Evolutionary conservation across 2,329 filamentous ascomycete genomes (phyloP), one percentile per base, ranked within the genome.

Genomic region (Epichloe gansuensis): DNA sequence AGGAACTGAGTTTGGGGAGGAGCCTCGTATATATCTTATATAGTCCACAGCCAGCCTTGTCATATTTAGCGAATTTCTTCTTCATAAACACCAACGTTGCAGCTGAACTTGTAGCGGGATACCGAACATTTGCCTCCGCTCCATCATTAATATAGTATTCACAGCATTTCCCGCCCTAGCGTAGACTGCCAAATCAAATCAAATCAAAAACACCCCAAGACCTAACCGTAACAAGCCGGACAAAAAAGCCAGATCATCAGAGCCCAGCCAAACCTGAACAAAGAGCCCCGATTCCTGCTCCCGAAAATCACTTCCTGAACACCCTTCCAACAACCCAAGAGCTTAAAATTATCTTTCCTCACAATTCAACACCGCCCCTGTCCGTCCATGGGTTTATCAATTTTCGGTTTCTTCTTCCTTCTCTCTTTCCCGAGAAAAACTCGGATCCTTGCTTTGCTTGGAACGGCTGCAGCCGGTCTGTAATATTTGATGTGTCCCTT

Each of bases 111-210:
- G 31, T 2, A 9, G 31, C 2, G 11, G 31, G 21, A 17, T 34
- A 25, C 17, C 11, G 15, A 25, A 13, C 38, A 34, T 17, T 23
- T 35, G 36, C 35, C 13, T 21, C 40, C 11, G 13, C 44, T 42
- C 23, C 49, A 36, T 46, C 51, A 50, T 56, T 51, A 51, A 42
- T 53, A 51, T 49, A 31, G 47, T 52, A 51, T 52, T 51, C 49
- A 51, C 49, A 40, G 3, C 17, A 41, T 15, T 6, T 38, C 46
- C 35, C 17, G 17, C 15, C 13, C 31, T 27, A 15, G 13, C 52
- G n/a, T 50, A 25, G 13, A 48, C 46, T 40, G 27, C n/a, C 40
- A 51, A 41, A 39, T 13, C 15, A 40, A 27, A 23, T 31, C 39
- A 41, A 42, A 42, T 40, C 51, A 51, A 43, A 55, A 55, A 53